Conservation (phyloP, 805 yeast genomes). For the Clavispora carvajalis region DNA sequence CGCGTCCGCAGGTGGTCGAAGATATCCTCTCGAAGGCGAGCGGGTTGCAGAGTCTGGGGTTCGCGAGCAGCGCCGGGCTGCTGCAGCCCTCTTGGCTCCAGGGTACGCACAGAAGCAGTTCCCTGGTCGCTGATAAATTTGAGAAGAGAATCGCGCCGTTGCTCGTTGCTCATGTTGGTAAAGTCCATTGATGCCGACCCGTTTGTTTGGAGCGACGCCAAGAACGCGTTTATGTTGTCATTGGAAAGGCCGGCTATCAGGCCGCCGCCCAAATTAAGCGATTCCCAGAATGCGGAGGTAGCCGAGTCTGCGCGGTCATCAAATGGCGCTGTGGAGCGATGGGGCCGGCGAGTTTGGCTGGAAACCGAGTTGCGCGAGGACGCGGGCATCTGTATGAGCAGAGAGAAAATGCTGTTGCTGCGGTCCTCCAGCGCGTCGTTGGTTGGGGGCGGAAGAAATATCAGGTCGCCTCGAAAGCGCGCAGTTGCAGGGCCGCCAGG, state of each 20-base stretch:
- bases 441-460: constrained; percentile 34
- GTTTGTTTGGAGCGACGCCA: constrained; percentile 29
- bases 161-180: constrained; percentile 34
- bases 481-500: constrained; percentile 1
- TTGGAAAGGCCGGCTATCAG: constrained; percentile 25
- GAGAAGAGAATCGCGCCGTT: constrained; percentile 35
- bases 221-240: constrained; percentile 28
- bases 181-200: constrained; percentile 34
- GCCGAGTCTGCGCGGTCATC: constrained; percentile 6
- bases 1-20: constrained; percentile 20
- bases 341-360: constrained; percentile 13
- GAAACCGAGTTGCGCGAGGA: constrained; percentile 30
- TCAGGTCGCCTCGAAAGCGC: constrained; percentile 35
- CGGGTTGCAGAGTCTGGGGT: too few relatives aligned
- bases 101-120: too few relatives aligned
- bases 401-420: constrained; percentile 36
- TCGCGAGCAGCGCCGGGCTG: too few relatives aligned
- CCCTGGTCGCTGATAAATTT: constrained; percentile 34
- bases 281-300: constrained; percentile 22
- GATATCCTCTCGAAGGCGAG: constrained; percentile 30
- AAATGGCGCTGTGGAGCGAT: constrained; percentile 1
- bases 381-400: constrained; percentile 35
- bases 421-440: constrained; percentile 5
- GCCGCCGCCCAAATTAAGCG: constrained; percentile 20
- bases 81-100: too few relatives aligned